These are phyloP conservation scores for Aspergillus sclerotialis DNA, from an alignment of 2,329 filamentous ascomycete genomes.

Conservation along the genomic window DNA sequence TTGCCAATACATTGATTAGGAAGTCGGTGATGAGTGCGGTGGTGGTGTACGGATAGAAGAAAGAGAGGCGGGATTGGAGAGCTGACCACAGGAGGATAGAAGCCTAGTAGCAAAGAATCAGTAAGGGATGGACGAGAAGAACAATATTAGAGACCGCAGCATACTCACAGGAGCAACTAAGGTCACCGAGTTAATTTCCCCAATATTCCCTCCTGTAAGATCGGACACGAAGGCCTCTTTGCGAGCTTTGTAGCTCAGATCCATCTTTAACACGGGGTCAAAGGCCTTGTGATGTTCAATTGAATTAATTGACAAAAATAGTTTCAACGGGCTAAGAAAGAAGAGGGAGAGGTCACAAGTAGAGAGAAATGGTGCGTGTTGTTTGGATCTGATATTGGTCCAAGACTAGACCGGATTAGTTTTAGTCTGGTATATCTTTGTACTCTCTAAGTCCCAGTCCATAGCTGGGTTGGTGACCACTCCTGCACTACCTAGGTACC, in stretches of 20 bases:
- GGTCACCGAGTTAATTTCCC: constrained; percentile 82
- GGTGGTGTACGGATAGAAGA: constrained; percentile 70
- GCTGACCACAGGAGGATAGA: constrained; percentile 82
- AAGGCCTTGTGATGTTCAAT: no score
- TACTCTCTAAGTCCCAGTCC: no score
- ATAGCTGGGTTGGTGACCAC: no score
- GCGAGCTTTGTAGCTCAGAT: constrained; percentile 69
- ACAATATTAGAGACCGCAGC: no score
- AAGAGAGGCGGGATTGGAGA: constrained; percentile 72
- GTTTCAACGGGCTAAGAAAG: neutral
- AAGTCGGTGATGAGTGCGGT: constrained; percentile 72
- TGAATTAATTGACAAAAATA: neutral
- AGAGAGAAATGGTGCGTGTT: no score
- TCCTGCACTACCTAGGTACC: no score
- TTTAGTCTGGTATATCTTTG: no score
- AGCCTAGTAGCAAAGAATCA: constrained; percentile 47
- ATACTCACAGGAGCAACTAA: constrained; percentile 70
- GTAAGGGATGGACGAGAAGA: no score
- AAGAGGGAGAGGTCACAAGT: no score
- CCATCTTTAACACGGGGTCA: constrained; percentile 18
- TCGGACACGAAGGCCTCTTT: constrained; percentile 97
- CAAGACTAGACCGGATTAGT: no score
- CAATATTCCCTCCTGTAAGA: constrained; percentile 71
- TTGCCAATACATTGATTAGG: constrained; percentile 73
- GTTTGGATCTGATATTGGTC: no score